Conservation (phyloP, 257 asterid species). For the Nemophila menziesii region DNA sequence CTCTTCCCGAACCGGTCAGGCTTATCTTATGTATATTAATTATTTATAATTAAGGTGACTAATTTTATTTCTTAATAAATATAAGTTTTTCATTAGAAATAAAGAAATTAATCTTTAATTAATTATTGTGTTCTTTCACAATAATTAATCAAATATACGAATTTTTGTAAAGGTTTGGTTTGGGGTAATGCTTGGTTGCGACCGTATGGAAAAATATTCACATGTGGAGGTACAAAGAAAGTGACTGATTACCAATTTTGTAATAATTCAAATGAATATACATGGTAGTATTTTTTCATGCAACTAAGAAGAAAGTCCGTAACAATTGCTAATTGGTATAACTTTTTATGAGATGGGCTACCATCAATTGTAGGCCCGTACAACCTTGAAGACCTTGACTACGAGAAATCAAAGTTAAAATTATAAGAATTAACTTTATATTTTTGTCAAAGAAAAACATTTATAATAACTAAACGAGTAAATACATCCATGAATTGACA, state of each 20-base stretch:
- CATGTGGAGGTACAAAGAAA: constrained; percentile 44
- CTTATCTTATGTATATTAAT: too few relatives aligned
- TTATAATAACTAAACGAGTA: too few relatives aligned
- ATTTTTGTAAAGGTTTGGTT: constrained; percentile 28
- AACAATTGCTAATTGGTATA: constrained; percentile 25
- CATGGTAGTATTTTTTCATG: constrained; percentile 45
- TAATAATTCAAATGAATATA: constrained; percentile 22
- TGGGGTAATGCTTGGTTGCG: constrained; percentile 47
- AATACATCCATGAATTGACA: too few relatives aligned
- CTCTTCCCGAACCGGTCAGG: too few relatives aligned
- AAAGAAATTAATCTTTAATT: too few relatives aligned
- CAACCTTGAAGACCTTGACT: constrained; percentile 14
- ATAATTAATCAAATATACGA: not conserved
- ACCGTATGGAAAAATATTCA: constrained; percentile 28
- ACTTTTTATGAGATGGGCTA: constrained; percentile 15
- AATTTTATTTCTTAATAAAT: not conserved
- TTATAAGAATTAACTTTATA: too few relatives aligned
- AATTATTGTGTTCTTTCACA: too few relatives aligned
- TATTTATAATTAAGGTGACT: too few relatives aligned
- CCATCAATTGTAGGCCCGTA: constrained; percentile 8
- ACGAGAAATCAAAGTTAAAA: constrained; percentile 2
- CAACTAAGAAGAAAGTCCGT: constrained; percentile 36
- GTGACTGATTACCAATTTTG: constrained; percentile 26
- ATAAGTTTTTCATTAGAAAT: not conserved
- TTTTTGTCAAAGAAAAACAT: too few relatives aligned